Evolutionary conservation across 441 rosid genomes (phyloP), one percentile per base, ranked within the genome.

Genomic region (Manihot esculenta): DNA sequence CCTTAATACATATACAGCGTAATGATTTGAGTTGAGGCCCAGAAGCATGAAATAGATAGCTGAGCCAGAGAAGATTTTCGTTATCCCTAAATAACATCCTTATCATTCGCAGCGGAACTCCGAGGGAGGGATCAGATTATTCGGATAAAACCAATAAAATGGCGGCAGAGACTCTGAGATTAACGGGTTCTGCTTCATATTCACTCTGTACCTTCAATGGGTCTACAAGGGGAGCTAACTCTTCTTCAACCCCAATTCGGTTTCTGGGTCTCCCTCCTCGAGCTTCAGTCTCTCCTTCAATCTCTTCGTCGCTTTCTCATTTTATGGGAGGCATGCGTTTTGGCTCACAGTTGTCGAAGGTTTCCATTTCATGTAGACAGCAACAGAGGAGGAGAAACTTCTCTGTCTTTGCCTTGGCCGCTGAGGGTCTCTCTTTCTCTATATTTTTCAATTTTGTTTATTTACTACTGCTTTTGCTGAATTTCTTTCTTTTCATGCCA

Each of bases 81-180:
- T 74, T 74, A 74, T 74, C 72, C 62, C 68, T 47, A 17, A 64
- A 38, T 49, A 20, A 61, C 24, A 58, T 20, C 58, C 47, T 0
- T 3, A 35, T 63, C 50, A 47, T 20, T 41, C 67, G 2, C 20
- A 24, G 2, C 53, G 45, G 14, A 27, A 24, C 35, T 24, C 42
- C 21, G 53, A 57, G 58, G 54, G 61, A 51, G 49, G 51, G 48
- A 54, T 44, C 45, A 14, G 14, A 15, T 4, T 23, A 17, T 10
- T 18, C 3, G 18, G 24, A 10, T 44, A 5, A 42, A 66, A 66
- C 33, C 24, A 5, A 59, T 20, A 21, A 79, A 78, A 93, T 93
- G 98, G 98, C 94, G 27, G 82, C 92, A 30, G 94, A 89, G 77
- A 80, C 88, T 49, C 44, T 91, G 59, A 84, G 89, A 67, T 23